Percentiles rank a stretch among this genome's conserved stretches.
Evolutionary conservation across 352 stramenopile species (phyloP).

Genomic region (Globisporangium heterothallicum): DNA sequence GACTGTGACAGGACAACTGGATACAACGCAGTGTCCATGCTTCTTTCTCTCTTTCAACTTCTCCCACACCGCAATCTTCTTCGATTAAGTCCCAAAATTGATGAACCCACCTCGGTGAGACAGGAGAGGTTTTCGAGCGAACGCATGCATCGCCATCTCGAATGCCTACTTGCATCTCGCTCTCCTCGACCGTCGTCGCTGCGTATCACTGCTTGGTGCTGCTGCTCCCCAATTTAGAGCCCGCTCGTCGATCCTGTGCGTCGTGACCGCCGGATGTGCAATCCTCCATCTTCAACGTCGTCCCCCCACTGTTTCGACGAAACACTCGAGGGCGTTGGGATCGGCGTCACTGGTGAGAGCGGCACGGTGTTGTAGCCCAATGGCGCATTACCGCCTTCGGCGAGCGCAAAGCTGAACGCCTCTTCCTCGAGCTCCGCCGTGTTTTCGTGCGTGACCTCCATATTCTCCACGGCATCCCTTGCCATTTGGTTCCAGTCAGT

Average conservation of each 20-base stretch:
- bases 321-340: conserved; percentile 8
- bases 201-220: too few species aligned
- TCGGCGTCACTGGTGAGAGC: conserved; percentile 4
- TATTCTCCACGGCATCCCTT: neutral
- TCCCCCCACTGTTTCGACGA: conserved; percentile 3
- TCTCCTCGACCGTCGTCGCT: too few species aligned
- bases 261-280: conserved; percentile 1
- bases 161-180: too few species aligned
- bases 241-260: neutral
- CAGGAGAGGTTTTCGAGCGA: too few species aligned
- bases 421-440: conserved; percentile 29
- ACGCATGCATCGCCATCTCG: too few species aligned
- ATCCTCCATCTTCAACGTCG: neutral
- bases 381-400: conserved; percentile 19
- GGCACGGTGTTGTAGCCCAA: neutral
- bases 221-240: too few species aligned
- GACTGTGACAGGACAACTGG: too few species aligned
- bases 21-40: too few species aligned
- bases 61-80: too few species aligned
- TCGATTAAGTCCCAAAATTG: too few species aligned
- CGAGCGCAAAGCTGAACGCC: conserved; percentile 35
- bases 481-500: conserved; percentile 1
- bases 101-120: too few species aligned
- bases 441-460: conserved; percentile 29
- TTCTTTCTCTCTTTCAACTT: too few species aligned